Evolutionary conservation across 345 rosid genomes (phyloP).

Genomic region (Eucalyptus tenuipes): DNA sequence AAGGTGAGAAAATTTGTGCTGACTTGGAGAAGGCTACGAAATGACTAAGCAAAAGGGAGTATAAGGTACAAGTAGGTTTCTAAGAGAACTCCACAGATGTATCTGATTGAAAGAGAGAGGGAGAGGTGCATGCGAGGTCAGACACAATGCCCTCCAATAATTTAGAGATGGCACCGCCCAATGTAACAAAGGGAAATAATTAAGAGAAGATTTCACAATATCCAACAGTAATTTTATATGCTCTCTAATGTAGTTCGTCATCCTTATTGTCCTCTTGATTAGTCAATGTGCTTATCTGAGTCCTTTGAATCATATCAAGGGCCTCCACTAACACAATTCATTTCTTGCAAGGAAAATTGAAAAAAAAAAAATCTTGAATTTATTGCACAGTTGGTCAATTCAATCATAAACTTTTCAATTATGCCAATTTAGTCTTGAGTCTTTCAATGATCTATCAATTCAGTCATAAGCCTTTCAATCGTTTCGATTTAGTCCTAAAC

Average conservation of each 20-base stretch:
- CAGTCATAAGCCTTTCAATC: neutral
- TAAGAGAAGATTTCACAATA: neutral
- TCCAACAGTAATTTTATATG: neutral
- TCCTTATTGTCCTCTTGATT: neutral
- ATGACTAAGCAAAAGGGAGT: too few species aligned
- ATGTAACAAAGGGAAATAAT: neutral
- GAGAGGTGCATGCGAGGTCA: too few species aligned
- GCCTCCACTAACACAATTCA: neutral
- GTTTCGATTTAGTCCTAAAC: accelerated
- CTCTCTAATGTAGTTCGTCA: neutral
- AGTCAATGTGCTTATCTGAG: neutral
- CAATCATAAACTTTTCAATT: accelerated
- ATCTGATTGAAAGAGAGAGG: too few species aligned
- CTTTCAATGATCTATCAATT: too few species aligned
- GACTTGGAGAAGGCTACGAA: neutral
- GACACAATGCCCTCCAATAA: too few species aligned
- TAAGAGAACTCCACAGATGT: too few species aligned
- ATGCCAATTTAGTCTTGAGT: neutral
- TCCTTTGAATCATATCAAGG: neutral
- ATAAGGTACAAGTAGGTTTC: neutral
- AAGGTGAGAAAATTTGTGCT: neutral
- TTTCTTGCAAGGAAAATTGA: neutral
- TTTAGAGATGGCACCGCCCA: neutral
- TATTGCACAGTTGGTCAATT: accelerated
- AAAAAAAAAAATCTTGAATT: neutral